Evolutionary conservation across 2,329 filamentous ascomycete species (phyloP), one percentile per base, ranked within the genome.

Genomic region (Malbranchea cinnamomea): DNA sequence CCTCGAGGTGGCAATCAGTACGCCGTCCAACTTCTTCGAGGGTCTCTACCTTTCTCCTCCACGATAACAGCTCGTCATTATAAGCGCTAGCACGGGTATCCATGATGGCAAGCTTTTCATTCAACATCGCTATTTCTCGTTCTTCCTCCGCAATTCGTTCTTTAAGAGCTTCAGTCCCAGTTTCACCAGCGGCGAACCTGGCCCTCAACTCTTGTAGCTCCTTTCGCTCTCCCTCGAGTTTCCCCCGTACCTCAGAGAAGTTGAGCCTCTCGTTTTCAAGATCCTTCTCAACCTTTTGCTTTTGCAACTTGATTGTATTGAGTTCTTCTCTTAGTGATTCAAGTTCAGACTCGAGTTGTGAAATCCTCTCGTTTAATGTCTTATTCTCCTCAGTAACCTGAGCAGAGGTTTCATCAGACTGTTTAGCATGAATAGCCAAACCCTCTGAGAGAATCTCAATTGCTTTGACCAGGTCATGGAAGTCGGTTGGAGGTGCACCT

Each of bases 181-280:
- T 84, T 52, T 89, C 82, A 10, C 82, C 84, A 39, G 85, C 78
- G 1, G 78, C 72, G 46, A 92, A 75, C 49, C 78, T 78, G 10
- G 63, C 60, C 33, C 80, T 71, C 13, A 92, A 59, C 16, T 68
- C 62, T 34, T 66, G 68, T 13, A 92, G 63, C 42, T 89, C 77
- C 9, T 67, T 60, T 22, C 79, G 73, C 36, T 78, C 72, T 33
- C 79, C 72, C 2, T 67, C 62, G n/a, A 75, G 54, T 41, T 73
- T 68, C 8, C 58, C 46, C 10, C 55, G 53, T 19, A 71, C 46
- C 0, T 59, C 56, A 2, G 48, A 48, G 5, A 60, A 48, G 40
- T 62, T 66, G 6, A 57, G 58, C 31, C 57, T 59, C 38, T 63
- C 61, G 9, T 57, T 51, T 5, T 59, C 54, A 6, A 69, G 49